A percentile compares a stretch with the other conserved stretches of the same genome.
phyloP scores from a whole-genome alignment of 352 stramenopile species.

The Pythium pyrilobum region DNA sequence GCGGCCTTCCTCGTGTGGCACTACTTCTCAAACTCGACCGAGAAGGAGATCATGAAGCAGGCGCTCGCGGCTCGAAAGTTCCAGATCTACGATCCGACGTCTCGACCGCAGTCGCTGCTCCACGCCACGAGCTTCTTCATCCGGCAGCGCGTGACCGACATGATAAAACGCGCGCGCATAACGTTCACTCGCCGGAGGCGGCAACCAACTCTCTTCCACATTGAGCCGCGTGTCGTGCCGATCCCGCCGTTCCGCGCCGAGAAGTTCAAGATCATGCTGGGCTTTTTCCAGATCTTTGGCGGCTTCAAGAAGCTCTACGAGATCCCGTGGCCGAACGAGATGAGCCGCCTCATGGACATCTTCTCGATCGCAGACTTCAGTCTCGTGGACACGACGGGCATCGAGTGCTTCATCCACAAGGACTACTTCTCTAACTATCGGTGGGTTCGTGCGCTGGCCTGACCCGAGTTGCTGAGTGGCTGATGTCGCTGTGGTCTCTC shows the following conservation, averaged over 20 bases:
- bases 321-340: slow-evolving; percentile 54
- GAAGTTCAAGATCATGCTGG: slow-evolving; percentile 77
- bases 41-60: slow-evolving; percentile 46
- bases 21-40: slow-evolving; percentile 42
- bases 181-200: slow-evolving; percentile 1
- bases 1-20: slow-evolving; percentile 32
- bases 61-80: slow-evolving; percentile 49
- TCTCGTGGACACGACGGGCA: slow-evolving; percentile 53
- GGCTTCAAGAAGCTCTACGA: slow-evolving; percentile 73
- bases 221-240: slow-evolving; percentile 19
- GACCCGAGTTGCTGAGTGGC: too few relatives aligned
- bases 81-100: slow-evolving; percentile 32
- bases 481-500: background rate
- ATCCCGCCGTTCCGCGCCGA: slow-evolving; percentile 40
- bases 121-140: slow-evolving; percentile 21
- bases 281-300: slow-evolving; percentile 72
- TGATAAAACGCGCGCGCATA: slow-evolving; percentile 7
- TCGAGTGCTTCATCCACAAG: slow-evolving; percentile 58
- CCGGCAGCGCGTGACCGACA: slow-evolving; percentile 13
- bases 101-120: slow-evolving; percentile 17
- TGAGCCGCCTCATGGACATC: slow-evolving; percentile 59
- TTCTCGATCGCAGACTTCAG: slow-evolving; percentile 69
- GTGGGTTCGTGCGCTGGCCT: slow-evolving; percentile 13
- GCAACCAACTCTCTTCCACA: slow-evolving; percentile 30
- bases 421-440: slow-evolving; percentile 66